Evolutionary conservation across 1,284 basidiomycete species (phyloP).

Genomic region (Peniophora sp.): DNA sequence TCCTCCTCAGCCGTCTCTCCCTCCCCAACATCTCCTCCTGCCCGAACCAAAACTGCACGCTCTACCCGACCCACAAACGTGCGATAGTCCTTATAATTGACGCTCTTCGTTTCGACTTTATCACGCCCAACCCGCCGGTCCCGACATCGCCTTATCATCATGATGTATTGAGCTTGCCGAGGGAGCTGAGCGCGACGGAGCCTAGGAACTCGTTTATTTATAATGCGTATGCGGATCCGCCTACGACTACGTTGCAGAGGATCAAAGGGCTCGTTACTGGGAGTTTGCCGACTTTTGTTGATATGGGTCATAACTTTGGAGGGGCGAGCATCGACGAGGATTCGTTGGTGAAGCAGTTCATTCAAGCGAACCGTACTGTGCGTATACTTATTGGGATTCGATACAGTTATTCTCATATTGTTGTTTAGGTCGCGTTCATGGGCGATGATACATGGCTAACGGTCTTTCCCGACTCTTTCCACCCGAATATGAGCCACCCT

Average conservation of each 20-base stretch:
- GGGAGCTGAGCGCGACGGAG: conserved; percentile 50
- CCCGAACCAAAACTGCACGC: conserved; percentile 33
- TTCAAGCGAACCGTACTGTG: conserved; percentile 49
- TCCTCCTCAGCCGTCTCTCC: conserved; percentile 78
- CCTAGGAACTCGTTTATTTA: conserved; percentile 80
- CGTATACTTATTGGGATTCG: conserved; percentile 14
- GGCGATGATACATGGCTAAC: conserved; percentile 97
- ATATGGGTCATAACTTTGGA: conserved; percentile 89
- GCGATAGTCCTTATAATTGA: conserved; percentile 89
- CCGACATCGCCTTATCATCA: conserved; percentile 72
- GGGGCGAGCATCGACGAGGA: conserved; percentile 85
- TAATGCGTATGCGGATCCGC: conserved; percentile 89
- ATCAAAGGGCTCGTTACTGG: conserved; percentile 96
- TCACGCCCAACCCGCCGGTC: conserved; percentile 61
- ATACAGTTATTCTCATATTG: conserved; percentile 1
- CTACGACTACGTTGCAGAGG: conserved; percentile 92
- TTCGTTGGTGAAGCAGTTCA: conserved; percentile 64
- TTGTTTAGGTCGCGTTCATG: conserved; percentile 65
- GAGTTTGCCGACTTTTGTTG: conserved; percentile 93
- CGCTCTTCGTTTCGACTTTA: conserved; percentile 90
- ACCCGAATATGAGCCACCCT: conserved; percentile 65
- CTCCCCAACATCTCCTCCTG: conserved; percentile 56
- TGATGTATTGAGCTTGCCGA: conserved; percentile 75
- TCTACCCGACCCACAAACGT: conserved; percentile 65
- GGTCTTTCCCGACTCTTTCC: conserved; percentile 77